phyloP scores from a whole-genome alignment of 495 filamentous ascomycete genomes.

The Lasiosphaeria miniovina region DNA sequence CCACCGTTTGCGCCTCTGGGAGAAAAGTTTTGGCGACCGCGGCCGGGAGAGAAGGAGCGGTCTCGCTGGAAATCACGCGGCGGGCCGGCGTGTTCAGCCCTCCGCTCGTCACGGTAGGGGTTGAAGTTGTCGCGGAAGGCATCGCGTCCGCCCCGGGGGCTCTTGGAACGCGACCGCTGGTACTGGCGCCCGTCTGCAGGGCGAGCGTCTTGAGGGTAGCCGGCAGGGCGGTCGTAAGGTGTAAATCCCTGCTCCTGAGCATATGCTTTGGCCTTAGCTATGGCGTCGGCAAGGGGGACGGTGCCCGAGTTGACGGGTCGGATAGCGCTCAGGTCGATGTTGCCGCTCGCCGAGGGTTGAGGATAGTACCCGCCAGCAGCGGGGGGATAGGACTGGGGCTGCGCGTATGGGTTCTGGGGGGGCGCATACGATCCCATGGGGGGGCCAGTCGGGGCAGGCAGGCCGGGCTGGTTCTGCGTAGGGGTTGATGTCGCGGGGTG shows the following conservation, averaged over 20 bases:
- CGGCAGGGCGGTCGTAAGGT: constrained; percentile 45
- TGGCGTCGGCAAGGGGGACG: constrained; percentile 68
- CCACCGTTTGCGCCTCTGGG: constrained; percentile 38
- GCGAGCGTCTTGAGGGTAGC: constrained; percentile 43
- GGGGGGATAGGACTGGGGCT: constrained; percentile 42
- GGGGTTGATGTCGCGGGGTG: constrained; percentile 36
- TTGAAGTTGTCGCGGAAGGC: constrained; percentile 68
- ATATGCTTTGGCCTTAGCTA: constrained; percentile 68
- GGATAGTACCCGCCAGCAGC: constrained; percentile 55
- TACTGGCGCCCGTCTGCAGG: constrained; percentile 47
- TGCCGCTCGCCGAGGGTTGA: constrained; percentile 65
- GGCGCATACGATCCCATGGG: constrained; percentile 22
- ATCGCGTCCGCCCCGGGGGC: constrained; percentile 54
- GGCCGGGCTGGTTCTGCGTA: constrained; percentile 42
- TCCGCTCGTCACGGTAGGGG: constrained; percentile 73
- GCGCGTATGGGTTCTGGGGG: constrained; percentile 33
- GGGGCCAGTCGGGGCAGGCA: constrained; percentile 28
- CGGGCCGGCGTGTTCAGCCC: constrained; percentile 36
- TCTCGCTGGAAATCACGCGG: constrained; percentile 57
- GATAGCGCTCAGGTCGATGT: constrained; percentile 70
- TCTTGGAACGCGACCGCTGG: constrained; percentile 65
- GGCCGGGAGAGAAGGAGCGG: constrained; percentile 59
- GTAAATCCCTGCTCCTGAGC: constrained; percentile 67
- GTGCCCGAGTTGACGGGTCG: constrained; percentile 70
- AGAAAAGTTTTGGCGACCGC: constrained; percentile 50